phyloP scores from a whole-genome alignment of 2,329 filamentous ascomycete genomes.

The Akanthomyces uredinophilus region DNA sequence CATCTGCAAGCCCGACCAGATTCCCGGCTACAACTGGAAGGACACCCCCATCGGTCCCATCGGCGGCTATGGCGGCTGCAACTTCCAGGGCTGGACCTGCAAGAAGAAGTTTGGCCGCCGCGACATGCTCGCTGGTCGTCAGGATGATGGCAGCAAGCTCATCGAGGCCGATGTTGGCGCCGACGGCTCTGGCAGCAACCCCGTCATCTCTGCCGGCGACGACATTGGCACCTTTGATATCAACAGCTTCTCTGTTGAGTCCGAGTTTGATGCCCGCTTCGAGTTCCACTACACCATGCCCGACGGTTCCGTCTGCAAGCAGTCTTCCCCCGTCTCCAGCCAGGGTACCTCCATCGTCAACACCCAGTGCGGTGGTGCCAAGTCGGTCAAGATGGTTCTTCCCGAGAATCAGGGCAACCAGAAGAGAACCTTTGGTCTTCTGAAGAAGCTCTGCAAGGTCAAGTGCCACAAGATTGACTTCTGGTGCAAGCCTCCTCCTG shows the following conservation, averaged over 20 bases:
- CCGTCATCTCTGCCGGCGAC: conserved; percentile 28
- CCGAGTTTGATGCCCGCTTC: conserved; percentile 71
- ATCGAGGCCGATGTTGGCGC: conserved; percentile 51
- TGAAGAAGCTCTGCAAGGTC: conserved; percentile 59
- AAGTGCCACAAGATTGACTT: conserved; percentile 76
- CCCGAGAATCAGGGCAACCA: conserved; percentile 26
- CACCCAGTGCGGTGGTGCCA: conserved; percentile 88
- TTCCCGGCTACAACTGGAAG: conserved; percentile 66
- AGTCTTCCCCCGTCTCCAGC: conserved; percentile 62
- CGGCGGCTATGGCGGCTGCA: conserved; percentile 63
- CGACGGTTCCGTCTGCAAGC: conserved; percentile 76
- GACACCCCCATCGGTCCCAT: conserved; percentile 59
- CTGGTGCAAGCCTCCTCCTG: conserved; percentile 51
- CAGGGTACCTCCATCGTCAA: conserved; percentile 70
- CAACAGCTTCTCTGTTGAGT: conserved; percentile 64
- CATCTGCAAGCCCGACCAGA: conserved; percentile 67
- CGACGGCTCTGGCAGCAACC: conserved; percentile 28
- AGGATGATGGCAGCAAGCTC: conserved; percentile 52
- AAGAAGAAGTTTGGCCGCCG: conserved; percentile 53
- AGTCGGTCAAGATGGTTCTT: conserved; percentile 67
- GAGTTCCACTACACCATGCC: conserved; percentile 86
- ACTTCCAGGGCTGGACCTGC: conserved; percentile 70
- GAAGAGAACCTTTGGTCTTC: conserved; percentile 48
- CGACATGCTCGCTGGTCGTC: conserved; percentile 44
- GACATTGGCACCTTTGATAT: conserved; percentile 63